These are phyloP conservation scores for Schizonepeta tenuifolia DNA, from an alignment of 257 asterid genomes.

Conservation along the genomic window DNA sequence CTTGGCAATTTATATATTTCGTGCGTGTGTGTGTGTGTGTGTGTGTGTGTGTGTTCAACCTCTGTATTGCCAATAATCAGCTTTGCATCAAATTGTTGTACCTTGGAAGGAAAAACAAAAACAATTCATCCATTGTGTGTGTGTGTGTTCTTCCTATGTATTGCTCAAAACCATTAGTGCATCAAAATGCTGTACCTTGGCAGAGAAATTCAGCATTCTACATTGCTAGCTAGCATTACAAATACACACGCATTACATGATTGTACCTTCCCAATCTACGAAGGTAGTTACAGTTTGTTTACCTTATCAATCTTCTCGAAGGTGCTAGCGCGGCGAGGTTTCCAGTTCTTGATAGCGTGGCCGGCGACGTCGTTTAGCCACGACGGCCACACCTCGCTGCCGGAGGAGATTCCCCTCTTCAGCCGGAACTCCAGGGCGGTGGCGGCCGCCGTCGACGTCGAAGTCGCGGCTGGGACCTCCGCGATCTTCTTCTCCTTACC, in stretches of 20 bases:
- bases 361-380: slow-evolving; percentile 87
- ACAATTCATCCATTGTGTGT: background rate
- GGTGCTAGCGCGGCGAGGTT: slow-evolving; percentile 86
- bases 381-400: slow-evolving; percentile 74
- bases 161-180: slow-evolving; percentile 8
- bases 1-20: slow-evolving; percentile 21
- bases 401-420: slow-evolving; percentile 41
- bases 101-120: slow-evolving; percentile 1
- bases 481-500: slow-evolving; percentile 39
- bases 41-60: background rate
- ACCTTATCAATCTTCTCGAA: slow-evolving; percentile 91
- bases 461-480: slow-evolving; percentile 29
- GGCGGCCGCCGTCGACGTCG: slow-evolving; percentile 19
- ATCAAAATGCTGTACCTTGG: slow-evolving; percentile 30
- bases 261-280: slow-evolving; percentile 35
- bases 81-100: slow-evolving; percentile 31
- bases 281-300: slow-evolving; percentile 25
- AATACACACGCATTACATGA: slow-evolving; percentile 16
- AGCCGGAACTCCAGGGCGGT: slow-evolving; percentile 45
- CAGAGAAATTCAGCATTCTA: slow-evolving; percentile 15
- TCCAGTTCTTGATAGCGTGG: slow-evolving; percentile 84
- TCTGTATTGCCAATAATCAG: slow-evolving; percentile 1
- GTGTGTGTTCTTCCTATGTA: background rate
- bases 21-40: too few species aligned
- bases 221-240: background rate